Evolutionary conservation across 371 early-diverging fungal species (phyloP), one percentile per base, ranked within the genome.

Genomic region (Capillidium heterosporum): DNA sequence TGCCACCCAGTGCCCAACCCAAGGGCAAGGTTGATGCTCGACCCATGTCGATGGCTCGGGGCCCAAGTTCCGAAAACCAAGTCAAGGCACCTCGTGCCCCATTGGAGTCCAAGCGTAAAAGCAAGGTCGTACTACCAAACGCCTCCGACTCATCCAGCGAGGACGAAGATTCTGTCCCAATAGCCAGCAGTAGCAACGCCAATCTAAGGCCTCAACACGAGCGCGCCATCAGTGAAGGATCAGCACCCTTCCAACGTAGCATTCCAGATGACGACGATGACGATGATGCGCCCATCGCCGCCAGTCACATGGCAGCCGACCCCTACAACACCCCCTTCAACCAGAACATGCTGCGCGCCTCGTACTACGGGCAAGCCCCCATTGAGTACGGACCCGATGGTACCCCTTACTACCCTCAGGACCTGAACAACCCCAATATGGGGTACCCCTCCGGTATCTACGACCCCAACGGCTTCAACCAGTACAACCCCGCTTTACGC

Each of bases 371-470:
- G n/a, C 31, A 53, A 35, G 23, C 7, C 19, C 41, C 7, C 10
- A 23, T 53, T 13, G 53, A 53, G 23, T 53, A 53, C 35, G 53
- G 39, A 21, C 53, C 53, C 11, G 53, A 53, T 11, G 53, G 53
- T 39, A 53, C 24, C n/a, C 53, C 53, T 24, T 53, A 53, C 24
- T 53, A 53, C 23, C 53, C 53, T 17, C 53, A 53, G 10, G 39
- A 31, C 23, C 29, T 35, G 32, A 39, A 44, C 23, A 8, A 8
- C 19, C 8, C 8, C 17, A 44, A 17, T 10, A 19, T 8, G 19
- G 23, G 17, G 19, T 19, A 44, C 23, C 44, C 53, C 8, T 31
- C 53, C 26, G 35, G 35, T 7, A 13, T 35, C 4, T 35, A 35
- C 35, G 35, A 35, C 13, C 35, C 35, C 4, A 35, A 35, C 35